Evolutionary conservation across 2,329 filamentous ascomycete genomes (phyloP).

Genomic region (Tolypocladium capitatum): DNA sequence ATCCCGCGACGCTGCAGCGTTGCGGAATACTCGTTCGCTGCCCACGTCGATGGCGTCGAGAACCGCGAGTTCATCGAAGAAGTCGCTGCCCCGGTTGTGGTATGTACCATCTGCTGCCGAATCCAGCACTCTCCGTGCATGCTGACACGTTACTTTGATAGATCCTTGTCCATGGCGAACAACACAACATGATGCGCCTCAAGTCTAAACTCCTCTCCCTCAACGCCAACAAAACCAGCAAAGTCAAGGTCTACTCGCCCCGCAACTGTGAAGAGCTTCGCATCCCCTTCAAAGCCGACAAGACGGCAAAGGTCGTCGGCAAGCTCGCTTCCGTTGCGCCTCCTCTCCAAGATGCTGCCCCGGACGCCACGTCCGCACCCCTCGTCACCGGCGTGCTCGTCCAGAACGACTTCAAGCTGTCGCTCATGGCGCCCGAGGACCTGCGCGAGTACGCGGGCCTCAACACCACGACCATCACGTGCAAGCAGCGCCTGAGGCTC

Average conservation of each 20-base stretch:
- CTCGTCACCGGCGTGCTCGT: constrained; percentile 85
- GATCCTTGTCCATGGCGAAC: constrained; percentile 95
- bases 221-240: constrained; percentile 65
- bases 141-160: constrained; percentile 18
- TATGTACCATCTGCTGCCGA: constrained; percentile 33
- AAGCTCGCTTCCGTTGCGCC: constrained; percentile 75
- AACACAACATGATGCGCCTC: constrained; percentile 94
- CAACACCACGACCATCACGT: constrained; percentile 86
- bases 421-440: constrained; percentile 92
- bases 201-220: constrained; percentile 92
- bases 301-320: constrained; percentile 90
- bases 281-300: constrained; percentile 92
- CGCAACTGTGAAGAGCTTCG: constrained; percentile 90
- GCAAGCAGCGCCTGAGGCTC: constrained; percentile 79
- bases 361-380: constrained; percentile 21
- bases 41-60: constrained; percentile 90
- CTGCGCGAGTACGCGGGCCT: constrained; percentile 92
- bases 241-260: constrained; percentile 86
- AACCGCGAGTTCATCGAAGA: constrained; percentile 97
- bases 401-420: constrained; percentile 95
- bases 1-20: constrained; percentile 88
- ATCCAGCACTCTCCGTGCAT: background rate
- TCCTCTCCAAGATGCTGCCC: constrained; percentile 28
- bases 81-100: constrained; percentile 79
- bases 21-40: constrained; percentile 88